Evolutionary conservation across 345 rosid genomes (phyloP), one percentile per base, ranked within the genome.

Genomic region (Murraya paniculata): DNA sequence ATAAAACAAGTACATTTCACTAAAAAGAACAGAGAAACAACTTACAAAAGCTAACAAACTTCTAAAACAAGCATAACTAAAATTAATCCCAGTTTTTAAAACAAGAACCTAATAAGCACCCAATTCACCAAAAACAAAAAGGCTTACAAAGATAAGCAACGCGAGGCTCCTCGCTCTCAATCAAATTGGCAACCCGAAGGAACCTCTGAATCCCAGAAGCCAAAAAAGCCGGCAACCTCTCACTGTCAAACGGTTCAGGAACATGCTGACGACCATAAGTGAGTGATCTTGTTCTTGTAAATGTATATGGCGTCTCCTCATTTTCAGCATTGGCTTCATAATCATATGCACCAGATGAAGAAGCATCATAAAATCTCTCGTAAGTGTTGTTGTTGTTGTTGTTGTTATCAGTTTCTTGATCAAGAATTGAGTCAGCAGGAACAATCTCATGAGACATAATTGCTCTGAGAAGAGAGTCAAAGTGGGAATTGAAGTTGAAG

Each of bases 121-220:
- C 53, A n/a, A 62, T 18, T 33, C 18, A 66, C 33, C 70, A 45
- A 21, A 39, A 35, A 56, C 64, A 31, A 21, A 24, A 55, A 16
- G 30, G 50, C 91, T 75, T 71, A 93, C 98, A 95, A 3, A 93
- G 88, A 83, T 93, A 89, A 83, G 99, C 98, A 78, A 90, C 69
- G 8, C 97, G 98, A 85, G 99, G 94, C 71, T 90, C 93, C 31
- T 83, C 83, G 13, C 45, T 61, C 79, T 91, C 95, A 21, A 93
- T 81, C 86, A 85, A 81, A 82, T 95, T 93, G 14, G 99, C 99
- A 39, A 93, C 89, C 64, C 98, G 94, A 77, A 95, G 98, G 79
- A 95, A 95, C 84, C 77, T 81, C 85, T 90, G 97, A 56, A 95
- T 95, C 57, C 88, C 94, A 0, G 96, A 83, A 75, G 90, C 87